Evolutionary conservation across 306 rosid genomes (phyloP), one percentile per base, ranked within the genome.

Genomic region (Prunus mongolica): DNA sequence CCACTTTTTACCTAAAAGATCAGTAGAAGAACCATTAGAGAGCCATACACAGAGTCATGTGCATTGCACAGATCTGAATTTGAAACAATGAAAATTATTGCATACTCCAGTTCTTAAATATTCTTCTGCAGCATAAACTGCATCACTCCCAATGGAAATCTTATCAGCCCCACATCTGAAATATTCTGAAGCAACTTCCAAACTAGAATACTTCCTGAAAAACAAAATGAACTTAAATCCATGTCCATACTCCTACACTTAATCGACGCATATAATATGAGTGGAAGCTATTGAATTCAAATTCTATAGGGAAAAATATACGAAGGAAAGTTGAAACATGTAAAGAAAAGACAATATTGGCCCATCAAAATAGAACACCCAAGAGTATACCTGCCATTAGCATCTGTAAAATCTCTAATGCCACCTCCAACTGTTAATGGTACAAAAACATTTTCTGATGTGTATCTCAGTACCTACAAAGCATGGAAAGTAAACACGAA

Each of bases 401-500:
- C 88, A 86, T 95, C 99, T 22, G 88, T 89, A 83, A 95, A 95
- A 86, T 95, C 97, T 88, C 96, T 92, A 75, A 95, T 92, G 76
- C 99, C 99, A 56, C 97, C 99, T 18, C 99, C 99, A 75, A 95
- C 99, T 61, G 97, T 95, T 82, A 95, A 81, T 54, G 99, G 99
- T 72, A 95, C 99, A 83, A 95, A 95, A 73, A 95, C 96, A 84
- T 92, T 95, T 87, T 90, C 97, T 72, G 99, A 95, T 62, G 97
- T 78, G 81, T 81, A 87, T 83, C 89, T 89, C 83, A 95, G 83
- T 58, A 92, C 96, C 99, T 95, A 74, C 34, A 86, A 81, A 72
- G 69, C 79, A 86, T 32, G 49, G 56, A 51, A 73, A 65, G 60
- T 10, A 50, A 56, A 62, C 65, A 49, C 57, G 78, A 54, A 79